A percentile compares a stretch with the other conserved stretches of the same genome.
These are phyloP conservation scores for Ascochyta koolunga DNA, from an alignment of 2,329 filamentous ascomycete genomes.

Conservation along the genomic window DNA sequence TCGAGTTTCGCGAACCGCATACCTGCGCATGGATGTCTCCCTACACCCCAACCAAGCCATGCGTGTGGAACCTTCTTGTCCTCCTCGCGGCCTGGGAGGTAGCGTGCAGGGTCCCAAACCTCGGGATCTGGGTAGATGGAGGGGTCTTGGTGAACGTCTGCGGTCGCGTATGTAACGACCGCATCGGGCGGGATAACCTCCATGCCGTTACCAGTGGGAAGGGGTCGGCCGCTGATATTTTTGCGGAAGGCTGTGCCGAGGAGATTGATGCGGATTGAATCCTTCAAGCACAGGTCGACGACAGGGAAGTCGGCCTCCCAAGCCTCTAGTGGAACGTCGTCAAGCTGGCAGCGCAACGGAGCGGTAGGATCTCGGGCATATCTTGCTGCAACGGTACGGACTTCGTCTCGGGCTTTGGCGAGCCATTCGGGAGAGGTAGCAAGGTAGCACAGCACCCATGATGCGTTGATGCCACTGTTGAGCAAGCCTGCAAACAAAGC, in stretches of 20 bases:
- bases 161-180: constrained; percentile 55
- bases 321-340: constrained; percentile 55
- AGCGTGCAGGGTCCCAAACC: constrained; percentile 59
- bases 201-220: constrained; percentile 52
- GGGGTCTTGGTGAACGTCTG: constrained; percentile 58
- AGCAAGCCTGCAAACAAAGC: constrained; percentile 63
- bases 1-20: constrained; percentile 61
- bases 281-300: constrained; percentile 59
- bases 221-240: constrained; percentile 55
- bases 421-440: constrained; percentile 53
- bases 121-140: constrained; percentile 57
- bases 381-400: constrained; percentile 53
- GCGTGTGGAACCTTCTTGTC: constrained; percentile 51
- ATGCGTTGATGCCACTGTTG: constrained; percentile 63
- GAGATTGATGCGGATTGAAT: constrained; percentile 60
- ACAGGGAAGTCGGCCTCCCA: constrained; percentile 63
- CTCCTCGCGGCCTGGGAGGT: constrained; percentile 55
- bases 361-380: constrained; percentile 49
- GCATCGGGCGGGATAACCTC: constrained; percentile 59
- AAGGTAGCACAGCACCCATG: constrained; percentile 53
- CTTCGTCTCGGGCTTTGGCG: constrained; percentile 53
- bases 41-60: constrained; percentile 48
- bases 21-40: constrained; percentile 52
- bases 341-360: constrained; percentile 49
- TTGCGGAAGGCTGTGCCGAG: constrained; percentile 59